These are phyloP conservation scores for Trichocladium antarcticum DNA, from an alignment of 495 filamentous ascomycete species.

Conservation along the genomic window DNA sequence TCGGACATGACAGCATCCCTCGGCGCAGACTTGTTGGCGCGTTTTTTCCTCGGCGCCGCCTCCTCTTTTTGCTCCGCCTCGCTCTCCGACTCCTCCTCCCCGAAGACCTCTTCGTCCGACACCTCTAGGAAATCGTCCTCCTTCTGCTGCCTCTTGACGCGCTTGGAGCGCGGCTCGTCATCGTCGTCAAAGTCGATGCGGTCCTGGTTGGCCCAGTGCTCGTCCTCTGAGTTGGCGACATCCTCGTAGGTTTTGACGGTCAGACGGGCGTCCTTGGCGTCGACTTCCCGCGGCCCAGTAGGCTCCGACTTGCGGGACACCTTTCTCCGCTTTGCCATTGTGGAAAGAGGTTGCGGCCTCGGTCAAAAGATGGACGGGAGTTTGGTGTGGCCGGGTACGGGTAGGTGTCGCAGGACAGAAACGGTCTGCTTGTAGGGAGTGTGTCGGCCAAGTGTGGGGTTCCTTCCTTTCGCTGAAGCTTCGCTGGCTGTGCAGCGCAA, in stretches of 20 bases:
- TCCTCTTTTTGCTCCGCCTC: constrained; percentile 21
- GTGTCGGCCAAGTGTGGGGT: too few relatives aligned
- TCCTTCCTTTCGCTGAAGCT: too few relatives aligned
- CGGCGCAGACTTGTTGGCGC: constrained; percentile 16
- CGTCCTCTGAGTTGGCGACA: constrained; percentile 85
- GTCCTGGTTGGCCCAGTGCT: constrained; percentile 75
- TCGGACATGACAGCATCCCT: constrained; percentile 28
- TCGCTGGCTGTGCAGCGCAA: neutral
- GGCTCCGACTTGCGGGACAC: constrained; percentile 39
- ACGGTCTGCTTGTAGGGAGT: neutral
- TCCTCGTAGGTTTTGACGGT: constrained; percentile 63
- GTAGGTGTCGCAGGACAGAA: neutral
- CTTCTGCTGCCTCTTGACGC: constrained; percentile 52
- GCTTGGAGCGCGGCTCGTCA: constrained; percentile 66
- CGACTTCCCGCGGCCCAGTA: constrained; percentile 37
- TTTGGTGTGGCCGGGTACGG: neutral
- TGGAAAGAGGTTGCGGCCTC: constrained; percentile 2
- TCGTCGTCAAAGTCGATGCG: constrained; percentile 74
- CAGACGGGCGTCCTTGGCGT: constrained; percentile 44
- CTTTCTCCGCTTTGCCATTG: constrained; percentile 79
- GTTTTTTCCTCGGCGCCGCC: constrained; percentile 14
- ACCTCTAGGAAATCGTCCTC: constrained; percentile 49
- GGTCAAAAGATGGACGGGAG: neutral
- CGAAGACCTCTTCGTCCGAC: constrained; percentile 76
- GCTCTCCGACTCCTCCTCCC: constrained; percentile 44